phyloP scores from a whole-genome alignment of 345 rosid genomes.

The Gossypium thurberi region DNA sequence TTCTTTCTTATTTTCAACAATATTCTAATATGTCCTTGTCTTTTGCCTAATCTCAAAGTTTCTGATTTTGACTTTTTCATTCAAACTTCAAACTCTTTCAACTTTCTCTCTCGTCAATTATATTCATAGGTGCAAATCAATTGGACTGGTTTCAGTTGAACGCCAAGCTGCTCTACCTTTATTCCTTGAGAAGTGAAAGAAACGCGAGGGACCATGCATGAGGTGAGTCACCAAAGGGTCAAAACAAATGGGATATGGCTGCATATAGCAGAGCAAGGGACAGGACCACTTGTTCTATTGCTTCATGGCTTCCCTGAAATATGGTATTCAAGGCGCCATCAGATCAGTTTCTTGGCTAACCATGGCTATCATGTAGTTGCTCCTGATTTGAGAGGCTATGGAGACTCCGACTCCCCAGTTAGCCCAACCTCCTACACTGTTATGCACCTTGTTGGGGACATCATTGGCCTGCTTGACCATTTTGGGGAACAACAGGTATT shows the following conservation, averaged over 20 bases:
- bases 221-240: constrained; percentile 9
- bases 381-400: constrained; percentile 64
- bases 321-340: constrained; percentile 76
- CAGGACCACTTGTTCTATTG: constrained; percentile 48
- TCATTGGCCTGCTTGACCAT: constrained; percentile 48
- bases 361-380: constrained; percentile 60
- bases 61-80: not conserved
- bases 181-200: not conserved
- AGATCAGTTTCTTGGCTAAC: constrained; percentile 43
- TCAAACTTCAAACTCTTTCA: not conserved
- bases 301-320: constrained; percentile 77
- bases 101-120: not conserved
- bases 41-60: not conserved
- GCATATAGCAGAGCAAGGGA: constrained; percentile 52
- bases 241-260: constrained; percentile 18
- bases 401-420: constrained; percentile 49
- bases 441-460: constrained; percentile 47
- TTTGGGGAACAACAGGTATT: constrained; percentile 43
- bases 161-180: not conserved
- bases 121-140: not conserved
- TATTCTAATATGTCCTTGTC: no score
- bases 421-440: constrained; percentile 40
- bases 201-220: not conserved
- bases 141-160: not conserved
- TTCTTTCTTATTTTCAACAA: no score